Evolutionary conservation across 805 yeast species (phyloP), one percentile per base, ranked within the genome.

Genomic region (Wickerhamiella musiphila): DNA sequence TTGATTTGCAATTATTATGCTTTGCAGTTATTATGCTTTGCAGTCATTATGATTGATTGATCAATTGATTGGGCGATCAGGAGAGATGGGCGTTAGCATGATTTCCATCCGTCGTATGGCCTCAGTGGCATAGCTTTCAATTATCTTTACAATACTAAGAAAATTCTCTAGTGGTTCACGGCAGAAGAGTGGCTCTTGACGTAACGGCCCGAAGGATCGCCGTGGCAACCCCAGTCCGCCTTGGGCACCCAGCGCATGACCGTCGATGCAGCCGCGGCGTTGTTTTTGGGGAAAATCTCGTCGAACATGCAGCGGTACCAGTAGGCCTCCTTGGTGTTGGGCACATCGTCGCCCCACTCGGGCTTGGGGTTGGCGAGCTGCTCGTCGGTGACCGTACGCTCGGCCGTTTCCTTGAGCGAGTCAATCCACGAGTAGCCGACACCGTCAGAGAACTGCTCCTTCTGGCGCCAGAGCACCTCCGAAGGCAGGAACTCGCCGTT

Each of bases 241-340:
- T 90, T 90, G 56, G 99, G 99, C 60, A 90, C 62, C 99, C 99
- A 90, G 69, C 98, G 78, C 95, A 81, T 83, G 38, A 90, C 99
- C 13, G 98, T 90, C 25, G 73, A 63, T 37, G 94, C 95, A 43
- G 93, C 98, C 44, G 94, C 90, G 58, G 73, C 66, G 48, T 75
- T 73, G 59, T 75, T 68, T 46, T 78, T 72, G 39, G 84, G 78
- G 78, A 83, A 90, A 48, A 81, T 61, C 50, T 78, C 92, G 60
- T 90, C 98, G 50, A 90, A 90, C 68, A 83, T 79, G 54, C 77
- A 68, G 70, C 99, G 77, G 71, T 90, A 90, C 92, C 94, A 90
- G 71, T 83, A 90, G 28, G 98, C 96, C 67, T 90, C 99, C 69
- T 90, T 90, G 31, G 98, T 90, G 41, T 83, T 72, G 55, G 99